These are phyloP conservation scores for Alternaria sp. DNA, from an alignment of 2,329 filamentous ascomycete genomes.

Conservation along the genomic window DNA sequence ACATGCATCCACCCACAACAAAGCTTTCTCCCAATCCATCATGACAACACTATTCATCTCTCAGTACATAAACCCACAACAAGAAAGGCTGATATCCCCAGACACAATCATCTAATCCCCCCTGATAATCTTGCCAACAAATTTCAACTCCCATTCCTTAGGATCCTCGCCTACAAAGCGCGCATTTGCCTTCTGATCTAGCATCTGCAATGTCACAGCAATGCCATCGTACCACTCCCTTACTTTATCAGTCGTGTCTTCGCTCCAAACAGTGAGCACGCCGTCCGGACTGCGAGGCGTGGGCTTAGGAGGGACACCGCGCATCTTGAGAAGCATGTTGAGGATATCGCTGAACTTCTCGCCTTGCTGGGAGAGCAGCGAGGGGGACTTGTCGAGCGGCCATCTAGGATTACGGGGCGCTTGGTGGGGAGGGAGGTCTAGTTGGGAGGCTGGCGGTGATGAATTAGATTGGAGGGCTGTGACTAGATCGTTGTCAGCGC, in stretches of 20 bases:
- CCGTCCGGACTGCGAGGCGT: slow-evolving; percentile 39
- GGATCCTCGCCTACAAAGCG: slow-evolving; percentile 39
- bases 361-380: slow-evolving; percentile 61
- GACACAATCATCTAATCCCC: slow-evolving; percentile 26
- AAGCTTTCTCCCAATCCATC: neutral
- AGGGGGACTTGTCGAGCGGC: slow-evolving; percentile 61
- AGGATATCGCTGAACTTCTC: slow-evolving; percentile 65
- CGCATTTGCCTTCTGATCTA: slow-evolving; percentile 39
- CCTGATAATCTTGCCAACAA: slow-evolving; percentile 44
- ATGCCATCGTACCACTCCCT: slow-evolving; percentile 47
- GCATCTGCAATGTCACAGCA: slow-evolving; percentile 29
- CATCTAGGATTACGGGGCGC: slow-evolving; percentile 47
- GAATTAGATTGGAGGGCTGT: slow-evolving; percentile 29
- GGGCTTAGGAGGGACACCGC: slow-evolving; percentile 54
- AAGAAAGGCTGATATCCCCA: neutral
- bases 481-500: slow-evolving; percentile 27
- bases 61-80: neutral
- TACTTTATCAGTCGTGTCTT: slow-evolving; percentile 39
- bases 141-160: slow-evolving; percentile 48
- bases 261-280: slow-evolving; percentile 43
- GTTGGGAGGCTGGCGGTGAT: slow-evolving; percentile 3
- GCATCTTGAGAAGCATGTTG: slow-evolving; percentile 65
- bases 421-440: slow-evolving; percentile 9
- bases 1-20: neutral
- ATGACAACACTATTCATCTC: neutral